phyloP scores from a whole-genome alignment of 2,329 filamentous ascomycete genomes.

The Aspergillus sp. region DNA sequence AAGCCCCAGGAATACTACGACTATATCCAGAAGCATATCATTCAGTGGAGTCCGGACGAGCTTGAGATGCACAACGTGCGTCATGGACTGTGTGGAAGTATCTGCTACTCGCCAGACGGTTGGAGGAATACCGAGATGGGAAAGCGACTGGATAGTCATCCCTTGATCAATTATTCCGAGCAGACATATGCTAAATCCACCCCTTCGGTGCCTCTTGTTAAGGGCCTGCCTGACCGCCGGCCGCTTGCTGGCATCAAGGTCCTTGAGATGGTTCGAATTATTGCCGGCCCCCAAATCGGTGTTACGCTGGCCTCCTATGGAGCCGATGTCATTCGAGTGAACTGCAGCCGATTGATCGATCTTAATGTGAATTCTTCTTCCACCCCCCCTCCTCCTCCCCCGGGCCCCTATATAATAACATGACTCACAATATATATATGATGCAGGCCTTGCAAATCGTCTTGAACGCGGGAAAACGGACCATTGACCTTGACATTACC shows the following conservation, averaged over 20 bases:
- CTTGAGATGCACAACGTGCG: slow-evolving; percentile 44
- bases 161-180: slow-evolving; percentile 42
- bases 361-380: slow-evolving; percentile 20
- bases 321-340: slow-evolving; percentile 49
- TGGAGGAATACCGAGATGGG: slow-evolving; percentile 48
- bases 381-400: background rate
- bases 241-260: slow-evolving; percentile 50
- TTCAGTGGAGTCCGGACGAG: slow-evolving; percentile 39
- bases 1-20: slow-evolving; percentile 16
- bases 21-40: slow-evolving; percentile 28
- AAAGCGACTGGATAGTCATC: slow-evolving; percentile 41
- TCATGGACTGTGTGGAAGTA: slow-evolving; percentile 45
- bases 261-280: slow-evolving; percentile 42
- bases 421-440: no score
- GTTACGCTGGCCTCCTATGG: slow-evolving; percentile 45
- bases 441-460: slow-evolving; percentile 21
- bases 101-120: slow-evolving; percentile 44
- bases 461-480: slow-evolving; percentile 24
- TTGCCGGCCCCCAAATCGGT: slow-evolving; percentile 45
- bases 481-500: slow-evolving; percentile 46
- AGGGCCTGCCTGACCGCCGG: slow-evolving; percentile 8
- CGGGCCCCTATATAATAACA: background rate
- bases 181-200: slow-evolving; percentile 36
- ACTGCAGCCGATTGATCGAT: slow-evolving; percentile 41
- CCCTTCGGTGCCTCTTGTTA: slow-evolving; percentile 26